Base-by-base conservation (phyloP, 2,329 filamentous ascomycete genomes). In the Arthrobotrys megalospora region DNA sequence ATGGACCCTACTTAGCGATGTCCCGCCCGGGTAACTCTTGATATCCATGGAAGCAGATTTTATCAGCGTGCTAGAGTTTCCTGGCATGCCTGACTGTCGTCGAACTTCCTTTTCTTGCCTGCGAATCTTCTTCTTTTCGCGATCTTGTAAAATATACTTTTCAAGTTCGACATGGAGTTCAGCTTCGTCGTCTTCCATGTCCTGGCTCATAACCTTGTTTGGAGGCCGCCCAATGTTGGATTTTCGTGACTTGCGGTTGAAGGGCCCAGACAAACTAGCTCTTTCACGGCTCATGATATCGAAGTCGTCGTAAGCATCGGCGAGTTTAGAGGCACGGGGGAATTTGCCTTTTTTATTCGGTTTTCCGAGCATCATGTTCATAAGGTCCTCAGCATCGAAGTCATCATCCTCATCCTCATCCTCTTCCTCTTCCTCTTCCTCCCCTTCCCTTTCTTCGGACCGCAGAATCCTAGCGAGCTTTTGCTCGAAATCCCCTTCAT, bases 231-330 rank as follows among this genome's bases (percentile, higher is more conserved):
- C 43, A 14, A 53, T 86, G 87, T 79, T 89, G 88, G 12, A 87
- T 86, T 50, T 89, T 90, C 83, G 92, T 93, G 80, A 88, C 86
- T 82, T 89, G 91, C 79, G 88, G 89, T 43, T 80, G 50, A 16
- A 65, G 10, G 24, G 48, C 34, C 69, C 24, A 19, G 87, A 88
- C 5, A 94, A 83, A 66, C 90, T 93, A 0, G 91, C 90, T 28
- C 90, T 88, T 14, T 92, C 88, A 85, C 92, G 93, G 82, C 97
- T 93, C 91, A 96, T 95, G 52, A 96, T 86, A 82, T 97, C 93
- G 80, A 97, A 91, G 7, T 66, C 69, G 7, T 90, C 92, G 78
- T 90, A 88, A 1, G 84, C 85, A 71, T 90, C 84, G 8, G 85
- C 84, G 80, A 86, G 83, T 38, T 84, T 82, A 21, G 84, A 83